Conservation (phyloP, 2,329 filamentous ascomycete genomes). For the Aspergillus vadensis region DNA sequence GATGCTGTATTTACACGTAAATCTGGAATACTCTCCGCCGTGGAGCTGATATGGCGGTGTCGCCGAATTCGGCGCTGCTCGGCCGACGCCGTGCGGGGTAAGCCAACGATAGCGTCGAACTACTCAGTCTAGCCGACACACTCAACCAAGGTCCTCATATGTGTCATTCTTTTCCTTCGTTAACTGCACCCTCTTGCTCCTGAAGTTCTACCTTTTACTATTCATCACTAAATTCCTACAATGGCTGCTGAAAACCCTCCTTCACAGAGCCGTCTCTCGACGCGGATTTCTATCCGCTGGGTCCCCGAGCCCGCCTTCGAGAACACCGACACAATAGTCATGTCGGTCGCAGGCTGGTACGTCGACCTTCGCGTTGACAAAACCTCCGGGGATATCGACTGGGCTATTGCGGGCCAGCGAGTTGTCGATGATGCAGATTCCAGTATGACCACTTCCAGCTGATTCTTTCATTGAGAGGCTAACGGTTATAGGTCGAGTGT, state of each 20-base stretch:
- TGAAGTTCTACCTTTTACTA: background rate
- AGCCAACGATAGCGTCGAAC: background rate
- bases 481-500: conserved; percentile 32
- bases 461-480: background rate
- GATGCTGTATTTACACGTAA: too few relatives aligned
- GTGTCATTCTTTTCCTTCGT: background rate
- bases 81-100: background rate
- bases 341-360: conserved; percentile 47
- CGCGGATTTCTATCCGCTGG: conserved; percentile 48
- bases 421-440: conserved; percentile 39
- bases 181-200: too few relatives aligned
- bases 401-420: conserved; percentile 48
- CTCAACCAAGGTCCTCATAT: background rate
- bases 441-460: conserved; percentile 25
- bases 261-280: conserved; percentile 33
- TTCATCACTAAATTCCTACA: background rate
- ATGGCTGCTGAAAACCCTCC: background rate
- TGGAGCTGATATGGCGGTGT: too few relatives aligned
- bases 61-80: background rate
- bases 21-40: too few relatives aligned
- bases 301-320: conserved; percentile 44
- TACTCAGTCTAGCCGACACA: background rate
- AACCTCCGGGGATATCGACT: conserved; percentile 40
- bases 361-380: conserved; percentile 47
- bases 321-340: conserved; percentile 47